A percentile compares a stretch with the other conserved stretches of the same genome.
Evolutionary conservation across 768 basidiomycete species (phyloP).

Genomic region (Tephrocybe sp.): DNA sequence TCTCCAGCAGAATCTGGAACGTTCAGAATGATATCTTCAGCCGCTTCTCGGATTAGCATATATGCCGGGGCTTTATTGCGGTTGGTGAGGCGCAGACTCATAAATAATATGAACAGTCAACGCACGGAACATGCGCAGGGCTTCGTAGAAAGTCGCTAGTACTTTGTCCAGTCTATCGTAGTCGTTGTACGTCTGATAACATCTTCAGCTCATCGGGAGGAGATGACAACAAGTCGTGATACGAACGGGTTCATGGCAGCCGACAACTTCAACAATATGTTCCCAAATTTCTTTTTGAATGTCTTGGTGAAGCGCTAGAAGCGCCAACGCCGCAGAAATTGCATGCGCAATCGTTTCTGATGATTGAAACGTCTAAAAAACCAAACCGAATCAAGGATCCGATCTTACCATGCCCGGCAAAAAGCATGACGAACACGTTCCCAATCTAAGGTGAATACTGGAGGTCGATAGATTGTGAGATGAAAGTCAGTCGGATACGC

Average conservation of each 20-base stretch:
- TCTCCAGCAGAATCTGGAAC: no score
- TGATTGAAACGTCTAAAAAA: background rate
- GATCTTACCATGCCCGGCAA: conserved; percentile 64
- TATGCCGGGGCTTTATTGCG: background rate
- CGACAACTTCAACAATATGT: conserved; percentile 35
- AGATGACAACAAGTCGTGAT: background rate
- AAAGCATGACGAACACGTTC: conserved; percentile 48
- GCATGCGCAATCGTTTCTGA: conserved; percentile 43
- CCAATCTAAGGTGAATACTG: conserved; percentile 49
- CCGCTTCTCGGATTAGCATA: background rate
- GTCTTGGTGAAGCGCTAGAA: conserved; percentile 37
- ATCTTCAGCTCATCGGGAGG: background rate
- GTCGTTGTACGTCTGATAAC: conserved; percentile 33
- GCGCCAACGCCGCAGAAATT: conserved; percentile 38
- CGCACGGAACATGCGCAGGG: conserved; percentile 40
- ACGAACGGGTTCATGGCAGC: conserved; percentile 30
- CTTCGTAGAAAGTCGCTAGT: conserved; percentile 39
- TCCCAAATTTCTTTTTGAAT: conserved; percentile 39
- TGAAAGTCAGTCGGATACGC: background rate
- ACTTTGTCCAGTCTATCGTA: conserved; percentile 40
- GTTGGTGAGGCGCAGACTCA: background rate
- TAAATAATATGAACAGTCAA: background rate
- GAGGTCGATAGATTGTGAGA: no score
- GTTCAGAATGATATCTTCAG: no score
- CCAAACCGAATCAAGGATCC: background rate